Base-by-base conservation (phyloP, 202 grass and related monocot genomes). In the Zoysia matrella region DNA sequence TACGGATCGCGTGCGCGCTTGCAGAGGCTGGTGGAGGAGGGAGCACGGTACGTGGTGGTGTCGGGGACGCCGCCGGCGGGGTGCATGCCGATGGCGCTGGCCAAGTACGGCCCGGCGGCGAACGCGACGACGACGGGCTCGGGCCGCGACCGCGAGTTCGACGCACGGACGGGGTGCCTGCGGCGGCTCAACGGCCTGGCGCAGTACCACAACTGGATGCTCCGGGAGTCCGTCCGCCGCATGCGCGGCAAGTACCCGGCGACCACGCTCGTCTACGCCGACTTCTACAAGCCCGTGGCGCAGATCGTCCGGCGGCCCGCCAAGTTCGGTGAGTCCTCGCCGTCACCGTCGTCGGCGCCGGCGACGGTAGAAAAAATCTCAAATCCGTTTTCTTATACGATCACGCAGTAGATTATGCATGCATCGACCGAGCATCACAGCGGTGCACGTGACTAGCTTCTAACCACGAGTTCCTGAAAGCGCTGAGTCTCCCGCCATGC, bases 191-290 rank as follows among this genome's bases (percentile, higher is more conserved):
- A 95, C 77, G 74, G 75, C 51, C 36, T 92, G 6, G 54, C 88
- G n/a, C 56, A 75, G 69, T 86, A 92, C 69, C 93, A 95, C 65
- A 95, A 95, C 83, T 73, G 78, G 69, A 15, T 92, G 79, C 85
- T 95, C 6, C 71, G 73, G 64, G 78, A 86, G 55, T 77, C 76
- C 30, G 10, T 95, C 15, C 50, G 76, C 9, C 60, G 65, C 43
- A 9, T 90, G 67, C 85, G 79, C n/a, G 36, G 1, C 1, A 79
- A 87, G 63, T 94, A 91, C 78, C 84, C 87, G 2, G 36, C 7
- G 7, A 54, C 76, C 11, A 87, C 51, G 63, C 64, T 97, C 79
- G 80, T 91, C 40, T 90, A 94, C 66, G 91, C 94, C 76, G 83
- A 92, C 70, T 95, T 81, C 80, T 92, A 92, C 87, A 70, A 61